phyloP scores from a whole-genome alignment of 1,284 basidiomycete genomes.

The Porodaedalea pini region DNA sequence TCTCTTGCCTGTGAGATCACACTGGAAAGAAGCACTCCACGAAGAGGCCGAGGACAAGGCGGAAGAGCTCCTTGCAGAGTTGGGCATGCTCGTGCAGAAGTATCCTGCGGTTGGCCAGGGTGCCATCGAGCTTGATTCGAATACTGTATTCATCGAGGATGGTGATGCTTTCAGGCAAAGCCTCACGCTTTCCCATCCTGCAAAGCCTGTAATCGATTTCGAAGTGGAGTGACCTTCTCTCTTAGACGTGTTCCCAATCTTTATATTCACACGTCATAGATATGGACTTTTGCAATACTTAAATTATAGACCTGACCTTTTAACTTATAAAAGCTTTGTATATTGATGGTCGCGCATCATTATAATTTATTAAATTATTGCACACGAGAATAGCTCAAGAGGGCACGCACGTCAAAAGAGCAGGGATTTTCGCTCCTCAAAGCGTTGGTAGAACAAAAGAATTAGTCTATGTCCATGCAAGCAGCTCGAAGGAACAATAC shows the following conservation, averaged over 20 bases:
- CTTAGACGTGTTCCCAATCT: not conserved
- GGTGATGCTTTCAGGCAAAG: constrained; percentile 67
- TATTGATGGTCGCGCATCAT: too few relatives aligned
- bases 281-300: too few relatives aligned
- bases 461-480: too few relatives aligned
- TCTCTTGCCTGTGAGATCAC: constrained; percentile 44
- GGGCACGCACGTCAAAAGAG: too few relatives aligned
- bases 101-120: constrained; percentile 39
- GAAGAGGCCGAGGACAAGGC: constrained; percentile 33
- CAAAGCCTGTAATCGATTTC: constrained; percentile 62
- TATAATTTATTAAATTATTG: too few relatives aligned
- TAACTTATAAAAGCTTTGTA: too few relatives aligned
- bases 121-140: constrained; percentile 34
- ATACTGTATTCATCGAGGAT: constrained; percentile 66
- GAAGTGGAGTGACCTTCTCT: constrained; percentile 54
- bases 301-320: too few relatives aligned
- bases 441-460: too few relatives aligned
- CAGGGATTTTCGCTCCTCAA: too few relatives aligned
- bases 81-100: constrained; percentile 52
- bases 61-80: constrained; percentile 47
- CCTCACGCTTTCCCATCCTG: constrained; percentile 46
- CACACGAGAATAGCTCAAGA: too few relatives aligned
- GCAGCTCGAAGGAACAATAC: too few relatives aligned
- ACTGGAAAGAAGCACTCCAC: constrained; percentile 55
- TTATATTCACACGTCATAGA: too few relatives aligned